Conservation (phyloP, 2,329 filamentous ascomycete species). For the Fusarium continuum region DNA sequence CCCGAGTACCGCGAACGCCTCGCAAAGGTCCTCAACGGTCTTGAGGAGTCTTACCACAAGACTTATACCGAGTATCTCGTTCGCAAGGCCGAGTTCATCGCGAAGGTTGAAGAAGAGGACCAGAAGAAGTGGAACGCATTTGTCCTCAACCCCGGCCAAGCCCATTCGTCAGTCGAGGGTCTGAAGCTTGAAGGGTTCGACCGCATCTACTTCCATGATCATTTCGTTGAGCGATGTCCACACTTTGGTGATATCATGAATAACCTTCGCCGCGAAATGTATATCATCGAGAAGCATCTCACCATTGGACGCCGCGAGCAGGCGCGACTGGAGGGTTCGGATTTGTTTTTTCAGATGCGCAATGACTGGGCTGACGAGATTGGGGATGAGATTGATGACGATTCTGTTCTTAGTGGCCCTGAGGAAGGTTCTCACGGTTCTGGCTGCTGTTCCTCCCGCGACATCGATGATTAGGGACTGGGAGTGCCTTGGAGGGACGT, state of each 20-base stretch:
- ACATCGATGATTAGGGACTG: slow-evolving; percentile 1
- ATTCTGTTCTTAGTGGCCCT: neutral
- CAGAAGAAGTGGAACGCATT: slow-evolving; percentile 18
- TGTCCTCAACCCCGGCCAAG: slow-evolving; percentile 13
- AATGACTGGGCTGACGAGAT: neutral
- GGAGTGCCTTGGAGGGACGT: no score
- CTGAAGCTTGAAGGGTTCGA: neutral
- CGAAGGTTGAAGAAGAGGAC: neutral
- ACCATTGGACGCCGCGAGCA: slow-evolving; percentile 11
- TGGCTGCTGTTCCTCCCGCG: neutral
- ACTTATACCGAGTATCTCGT: neutral
- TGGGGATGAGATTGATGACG: neutral
- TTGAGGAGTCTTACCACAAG: slow-evolving; percentile 1
- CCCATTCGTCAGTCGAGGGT: neutral
- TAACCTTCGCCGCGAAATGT: neutral
- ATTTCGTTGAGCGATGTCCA: neutral
- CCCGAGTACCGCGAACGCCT: slow-evolving; percentile 16
- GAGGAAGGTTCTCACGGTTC: neutral
- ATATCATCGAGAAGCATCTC: neutral
- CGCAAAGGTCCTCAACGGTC: slow-evolving; percentile 1
- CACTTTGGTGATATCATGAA: neutral
- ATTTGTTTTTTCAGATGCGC: slow-evolving; percentile 14
- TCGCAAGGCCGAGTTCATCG: neutral
- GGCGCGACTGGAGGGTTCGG: slow-evolving; percentile 10
- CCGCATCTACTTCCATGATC: neutral